A percentile compares a stretch with the other conserved stretches of the same genome.
These are phyloP conservation scores for Heritiera fomes DNA, from an alignment of 345 rosid species.

Conservation along the genomic window DNA sequence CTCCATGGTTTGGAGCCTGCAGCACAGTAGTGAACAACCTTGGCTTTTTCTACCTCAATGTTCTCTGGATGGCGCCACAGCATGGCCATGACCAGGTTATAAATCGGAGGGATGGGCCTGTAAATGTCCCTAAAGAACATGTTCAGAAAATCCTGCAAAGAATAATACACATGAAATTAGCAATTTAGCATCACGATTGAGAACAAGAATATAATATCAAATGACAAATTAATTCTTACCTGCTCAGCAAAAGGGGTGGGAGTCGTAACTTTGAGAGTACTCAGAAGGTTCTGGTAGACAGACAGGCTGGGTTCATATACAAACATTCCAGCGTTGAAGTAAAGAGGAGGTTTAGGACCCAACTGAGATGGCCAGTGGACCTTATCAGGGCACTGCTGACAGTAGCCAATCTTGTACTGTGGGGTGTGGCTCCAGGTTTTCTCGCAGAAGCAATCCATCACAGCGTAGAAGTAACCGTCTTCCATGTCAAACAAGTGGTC, in stretches of 20 bases:
- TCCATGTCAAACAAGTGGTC: constrained; percentile 65
- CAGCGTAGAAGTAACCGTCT: constrained; percentile 62
- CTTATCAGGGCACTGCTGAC: constrained; percentile 70
- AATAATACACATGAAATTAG: neutral
- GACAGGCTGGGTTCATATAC: constrained; percentile 53
- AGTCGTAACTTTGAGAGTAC: constrained; percentile 40
- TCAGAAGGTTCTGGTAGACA: constrained; percentile 48
- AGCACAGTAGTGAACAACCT: constrained; percentile 76
- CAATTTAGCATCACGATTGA: neutral
- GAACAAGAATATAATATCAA: neutral
- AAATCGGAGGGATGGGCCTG: constrained; percentile 58
- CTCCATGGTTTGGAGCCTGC: constrained; percentile 78
- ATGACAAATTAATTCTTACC: constrained; percentile 31
- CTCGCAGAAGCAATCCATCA: constrained; percentile 83
- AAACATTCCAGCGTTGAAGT: constrained; percentile 86
- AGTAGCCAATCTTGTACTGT: constrained; percentile 64
- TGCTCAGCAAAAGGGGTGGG: constrained; percentile 80
- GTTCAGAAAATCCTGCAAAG: constrained; percentile 60
- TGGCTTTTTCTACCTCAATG: constrained; percentile 44
- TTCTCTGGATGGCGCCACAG: constrained; percentile 86
- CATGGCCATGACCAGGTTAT: constrained; percentile 74
- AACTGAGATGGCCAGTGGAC: constrained; percentile 53
- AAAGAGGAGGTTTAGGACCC: constrained; percentile 62
- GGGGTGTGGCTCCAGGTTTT: constrained; percentile 66
- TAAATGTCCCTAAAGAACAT: constrained; percentile 60